These are phyloP conservation scores for Tetradesmus obliquus DNA, from an alignment of 139 green algal genomes.

Conservation along the genomic window DNA sequence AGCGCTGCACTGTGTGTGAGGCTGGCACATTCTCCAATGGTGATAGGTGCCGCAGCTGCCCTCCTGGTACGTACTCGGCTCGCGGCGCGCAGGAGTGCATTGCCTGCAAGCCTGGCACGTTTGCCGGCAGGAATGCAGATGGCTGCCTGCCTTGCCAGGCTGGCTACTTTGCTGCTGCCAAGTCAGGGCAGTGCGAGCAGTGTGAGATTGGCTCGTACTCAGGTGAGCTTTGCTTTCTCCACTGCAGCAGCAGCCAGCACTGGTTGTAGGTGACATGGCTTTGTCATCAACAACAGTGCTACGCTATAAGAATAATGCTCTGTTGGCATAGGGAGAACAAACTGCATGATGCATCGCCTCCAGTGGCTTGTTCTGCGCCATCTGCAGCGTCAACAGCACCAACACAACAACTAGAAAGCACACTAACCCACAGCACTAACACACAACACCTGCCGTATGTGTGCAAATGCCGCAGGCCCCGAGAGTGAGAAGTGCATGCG, in stretches of 20 bases:
- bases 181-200: neutral
- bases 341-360: neutral
- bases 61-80: neutral
- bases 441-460: neutral
- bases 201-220: neutral
- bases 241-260: too few species aligned
- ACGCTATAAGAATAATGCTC: too few species aligned
- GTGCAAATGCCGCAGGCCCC: neutral
- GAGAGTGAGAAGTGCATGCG: neutral
- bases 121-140: neutral
- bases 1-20: neutral
- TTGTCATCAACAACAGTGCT: too few species aligned
- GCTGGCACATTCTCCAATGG: neutral
- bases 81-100: neutral
- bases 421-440: neutral
- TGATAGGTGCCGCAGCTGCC: neutral
- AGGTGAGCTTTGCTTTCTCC: neutral
- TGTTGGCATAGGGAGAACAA: neutral
- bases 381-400: neutral
- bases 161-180: neutral
- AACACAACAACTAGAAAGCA: neutral
- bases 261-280: too few species aligned
- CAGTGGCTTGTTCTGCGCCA: neutral
- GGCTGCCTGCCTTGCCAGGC: neutral
- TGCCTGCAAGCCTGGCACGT: neutral